Percentiles rank a stretch among this genome's conserved stretches.
Evolutionary conservation across 306 rosid genomes (phyloP).

Genomic region (Sesbania bispinosa): DNA sequence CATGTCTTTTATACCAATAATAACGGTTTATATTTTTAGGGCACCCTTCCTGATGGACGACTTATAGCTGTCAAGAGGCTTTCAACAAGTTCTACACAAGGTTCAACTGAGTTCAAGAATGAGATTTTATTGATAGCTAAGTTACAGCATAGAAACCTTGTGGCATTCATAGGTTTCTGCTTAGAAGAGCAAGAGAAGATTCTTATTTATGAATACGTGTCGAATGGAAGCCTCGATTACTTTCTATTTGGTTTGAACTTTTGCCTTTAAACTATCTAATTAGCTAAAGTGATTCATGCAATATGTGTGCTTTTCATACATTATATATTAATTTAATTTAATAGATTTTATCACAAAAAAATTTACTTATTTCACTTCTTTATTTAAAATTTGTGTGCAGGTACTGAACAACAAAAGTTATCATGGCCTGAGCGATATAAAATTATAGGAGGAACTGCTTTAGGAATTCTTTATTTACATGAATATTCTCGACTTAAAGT

Average conservation of each 20-base stretch:
- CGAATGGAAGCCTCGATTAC: constrained; percentile 51
- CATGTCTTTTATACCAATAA: background rate
- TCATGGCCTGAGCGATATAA: constrained; percentile 33
- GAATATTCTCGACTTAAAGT: constrained; percentile 42
- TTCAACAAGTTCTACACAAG: constrained; percentile 46
- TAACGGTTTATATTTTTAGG: constrained; percentile 32
- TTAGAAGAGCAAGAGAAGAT: constrained; percentile 54
- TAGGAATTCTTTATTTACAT: constrained; percentile 36
- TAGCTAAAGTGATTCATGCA: background rate
- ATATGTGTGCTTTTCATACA: too few species aligned
- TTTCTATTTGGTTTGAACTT: constrained; percentile 49
- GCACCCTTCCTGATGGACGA: constrained; percentile 40
- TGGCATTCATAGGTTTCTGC: constrained; percentile 54
- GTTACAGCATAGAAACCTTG: constrained; percentile 60
- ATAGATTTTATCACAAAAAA: too few species aligned
- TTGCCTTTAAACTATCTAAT: background rate
- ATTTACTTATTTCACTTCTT: too few species aligned
- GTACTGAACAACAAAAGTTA: background rate
- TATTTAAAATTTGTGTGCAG: too few species aligned
- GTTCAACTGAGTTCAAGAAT: constrained; percentile 48
- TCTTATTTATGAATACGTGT: constrained; percentile 51
- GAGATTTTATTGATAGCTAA: constrained; percentile 55
- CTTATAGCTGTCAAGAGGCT: constrained; percentile 69
- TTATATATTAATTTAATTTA: background rate
- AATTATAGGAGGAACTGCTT: constrained; percentile 31